Conservation (phyloP, 2,329 filamentous ascomycete genomes). For the Trichoderma sp. region DNA sequence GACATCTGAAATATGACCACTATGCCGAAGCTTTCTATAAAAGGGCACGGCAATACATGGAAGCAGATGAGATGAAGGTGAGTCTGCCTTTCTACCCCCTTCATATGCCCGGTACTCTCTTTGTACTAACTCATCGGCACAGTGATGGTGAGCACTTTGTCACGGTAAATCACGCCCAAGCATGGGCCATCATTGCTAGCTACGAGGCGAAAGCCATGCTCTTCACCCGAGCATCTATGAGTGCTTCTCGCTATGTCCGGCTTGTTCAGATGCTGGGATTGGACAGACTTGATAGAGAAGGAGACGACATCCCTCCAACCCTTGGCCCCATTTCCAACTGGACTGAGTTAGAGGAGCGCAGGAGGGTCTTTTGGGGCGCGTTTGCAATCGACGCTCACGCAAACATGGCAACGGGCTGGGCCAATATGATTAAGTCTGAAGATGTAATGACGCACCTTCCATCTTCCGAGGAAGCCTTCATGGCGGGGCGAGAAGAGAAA, state of each 20-base stretch:
- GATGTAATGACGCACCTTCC: slow-evolving; percentile 80
- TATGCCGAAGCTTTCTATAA: slow-evolving; percentile 80
- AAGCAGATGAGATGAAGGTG: slow-evolving; percentile 80
- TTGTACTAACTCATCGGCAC: not conserved
- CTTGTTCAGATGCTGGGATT: slow-evolving; percentile 83
- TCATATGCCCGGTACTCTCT: not conserved
- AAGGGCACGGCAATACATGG: slow-evolving; percentile 77
- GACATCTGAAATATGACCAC: slow-evolving; percentile 69
- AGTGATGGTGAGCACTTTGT: slow-evolving; percentile 78
- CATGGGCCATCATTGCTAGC: slow-evolving; percentile 71
- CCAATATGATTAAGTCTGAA: slow-evolving; percentile 72
- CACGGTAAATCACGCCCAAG: slow-evolving; percentile 76
- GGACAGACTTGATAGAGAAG: slow-evolving; percentile 70
- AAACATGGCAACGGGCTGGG: slow-evolving; percentile 89
- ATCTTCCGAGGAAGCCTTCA: slow-evolving; percentile 73
- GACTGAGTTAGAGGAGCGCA: slow-evolving; percentile 74
- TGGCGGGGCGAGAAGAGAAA: slow-evolving; percentile 62
- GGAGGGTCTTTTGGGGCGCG: slow-evolving; percentile 82
- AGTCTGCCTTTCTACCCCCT: slow-evolving; percentile 11
- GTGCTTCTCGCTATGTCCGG: slow-evolving; percentile 68
- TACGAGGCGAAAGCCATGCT: slow-evolving; percentile 85
- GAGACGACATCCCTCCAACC: slow-evolving; percentile 70
- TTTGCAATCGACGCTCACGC: slow-evolving; percentile 84
- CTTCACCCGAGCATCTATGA: slow-evolving; percentile 85
- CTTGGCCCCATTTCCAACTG: slow-evolving; percentile 74